Base-by-base conservation (phyloP, 2,329 filamentous ascomycete species). In the Colletotrichum sp. region DNA sequence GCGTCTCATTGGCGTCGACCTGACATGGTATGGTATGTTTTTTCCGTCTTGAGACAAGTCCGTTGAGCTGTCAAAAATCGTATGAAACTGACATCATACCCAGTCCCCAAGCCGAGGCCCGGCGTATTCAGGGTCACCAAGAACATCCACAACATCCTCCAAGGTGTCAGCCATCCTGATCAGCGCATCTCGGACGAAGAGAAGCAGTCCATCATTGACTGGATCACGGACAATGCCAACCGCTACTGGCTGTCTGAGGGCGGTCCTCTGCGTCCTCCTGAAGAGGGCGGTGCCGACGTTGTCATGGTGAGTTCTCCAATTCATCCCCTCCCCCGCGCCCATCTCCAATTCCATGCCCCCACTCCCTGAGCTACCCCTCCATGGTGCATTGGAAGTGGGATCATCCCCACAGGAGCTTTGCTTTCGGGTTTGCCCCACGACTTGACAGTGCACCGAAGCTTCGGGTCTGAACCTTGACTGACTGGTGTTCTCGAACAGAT, bases 71-170 rank as follows among this genome's bases (percentile, higher is more conserved):
- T 62, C 16, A 34, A 44, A 55, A 68, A 28, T 74, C 34, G 70
- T 69, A 66, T 52, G 70, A 26, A 69, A 60, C 72, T 78, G 69
- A 78, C 75, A 73, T 69, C 66, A 74, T 60, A 22, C 22, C 57
- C 30, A 89, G 95, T 96, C 2, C 95, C 95, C 8, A 95, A 95
- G 83, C 94, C 95, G 26, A 92, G 93, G 67, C 94, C 94, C 5
- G 93, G 94, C 18, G 92, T 96, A 13, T 97, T 97, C 84, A 90
- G 94, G 67, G 93, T 95, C 84, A 97, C 95, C 79, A 97, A 97
- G 86, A 96, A 94, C 79, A 94, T 96, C 79, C 95, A 97, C 90
- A 97, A 97, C 84, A 96, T 96, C 78, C 91, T 97, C 4, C 95
- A 97, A 85, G 95, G 95, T 10, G 95, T 96, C 57, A 92, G 92